Percentiles rank a stretch among this genome's conserved stretches.
phyloP scores from a whole-genome alignment of 768 basidiomycete genomes.

The Suillus fuscotomentosus region DNA sequence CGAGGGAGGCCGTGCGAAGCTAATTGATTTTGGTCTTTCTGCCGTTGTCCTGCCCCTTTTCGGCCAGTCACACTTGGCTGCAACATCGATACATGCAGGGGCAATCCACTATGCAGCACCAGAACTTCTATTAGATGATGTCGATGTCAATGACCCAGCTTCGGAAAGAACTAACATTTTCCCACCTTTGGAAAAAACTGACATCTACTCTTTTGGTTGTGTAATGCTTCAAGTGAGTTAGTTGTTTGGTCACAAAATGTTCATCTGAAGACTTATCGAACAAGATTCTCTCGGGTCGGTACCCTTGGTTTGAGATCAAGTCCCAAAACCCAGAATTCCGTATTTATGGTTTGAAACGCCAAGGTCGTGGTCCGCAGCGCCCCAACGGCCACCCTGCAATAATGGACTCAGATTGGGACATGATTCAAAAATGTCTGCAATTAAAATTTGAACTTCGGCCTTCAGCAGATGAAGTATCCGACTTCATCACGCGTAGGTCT shows the following conservation, averaged over 20 bases:
- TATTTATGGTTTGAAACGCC: neutral
- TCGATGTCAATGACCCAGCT: neutral
- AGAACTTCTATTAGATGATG: neutral
- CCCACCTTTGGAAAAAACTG: neutral
- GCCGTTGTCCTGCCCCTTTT: neutral
- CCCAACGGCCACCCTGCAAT: neutral
- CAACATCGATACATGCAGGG: neutral
- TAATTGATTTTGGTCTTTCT: neutral
- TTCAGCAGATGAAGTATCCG: neutral
- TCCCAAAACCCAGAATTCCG: neutral
- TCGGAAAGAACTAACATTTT: neutral
- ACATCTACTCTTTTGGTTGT: constrained; percentile 1
- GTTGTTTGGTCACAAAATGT: neutral
- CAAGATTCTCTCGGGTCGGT: neutral
- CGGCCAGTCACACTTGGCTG: neutral
- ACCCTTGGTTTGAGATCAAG: neutral
- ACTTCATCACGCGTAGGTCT: neutral
- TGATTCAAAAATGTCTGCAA: neutral
- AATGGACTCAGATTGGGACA: neutral
- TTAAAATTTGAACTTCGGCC: neutral
- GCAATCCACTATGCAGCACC: constrained; percentile 3
- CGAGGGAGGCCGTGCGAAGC: neutral
- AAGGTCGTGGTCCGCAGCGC: neutral
- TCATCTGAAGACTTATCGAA: neutral
- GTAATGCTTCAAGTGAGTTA: neutral